phyloP scores from a whole-genome alignment of 306 rosid genomes.

The Arachis stenosperma region DNA sequence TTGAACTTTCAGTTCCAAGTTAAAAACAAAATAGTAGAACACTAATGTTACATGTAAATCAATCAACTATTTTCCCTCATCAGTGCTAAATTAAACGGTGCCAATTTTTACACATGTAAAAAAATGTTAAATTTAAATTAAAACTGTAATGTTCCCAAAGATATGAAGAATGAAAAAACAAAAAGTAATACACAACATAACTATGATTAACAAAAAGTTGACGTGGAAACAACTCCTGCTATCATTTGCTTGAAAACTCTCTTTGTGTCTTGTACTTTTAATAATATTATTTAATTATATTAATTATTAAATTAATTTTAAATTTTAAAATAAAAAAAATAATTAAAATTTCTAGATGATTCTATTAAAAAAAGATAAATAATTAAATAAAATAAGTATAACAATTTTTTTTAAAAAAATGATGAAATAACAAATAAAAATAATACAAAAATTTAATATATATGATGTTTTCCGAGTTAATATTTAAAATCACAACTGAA shows the following conservation, averaged over 20 bases:
- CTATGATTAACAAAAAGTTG: conserved; percentile 26
- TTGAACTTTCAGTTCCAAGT: too few species aligned
- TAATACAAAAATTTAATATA: too few species aligned
- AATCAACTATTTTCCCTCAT: conserved; percentile 1
- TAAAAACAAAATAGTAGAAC: background rate
- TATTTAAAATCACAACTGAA: too few species aligned
- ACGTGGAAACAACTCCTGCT: conserved; percentile 24
- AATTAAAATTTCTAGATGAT: too few species aligned
- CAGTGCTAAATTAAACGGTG: conserved; percentile 11
- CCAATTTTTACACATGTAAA: conserved; percentile 26
- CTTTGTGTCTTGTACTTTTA: background rate
- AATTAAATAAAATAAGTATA: too few species aligned
- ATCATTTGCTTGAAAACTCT: conserved; percentile 29
- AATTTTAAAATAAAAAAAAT: too few species aligned
- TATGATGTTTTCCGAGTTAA: too few species aligned
- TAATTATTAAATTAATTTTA: too few species aligned
- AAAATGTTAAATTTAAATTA: conserved; percentile 15
- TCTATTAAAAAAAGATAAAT: too few species aligned
- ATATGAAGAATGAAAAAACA: background rate
- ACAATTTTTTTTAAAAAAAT: too few species aligned
- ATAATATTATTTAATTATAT: too few species aligned
- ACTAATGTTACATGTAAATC: background rate
- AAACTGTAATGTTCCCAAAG: conserved; percentile 1
- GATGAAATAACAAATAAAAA: too few species aligned
- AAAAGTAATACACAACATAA: conserved; percentile 8